phyloP scores from a whole-genome alignment of 1,139 yeast species.

The Nakaseomyces glabratus region DNA sequence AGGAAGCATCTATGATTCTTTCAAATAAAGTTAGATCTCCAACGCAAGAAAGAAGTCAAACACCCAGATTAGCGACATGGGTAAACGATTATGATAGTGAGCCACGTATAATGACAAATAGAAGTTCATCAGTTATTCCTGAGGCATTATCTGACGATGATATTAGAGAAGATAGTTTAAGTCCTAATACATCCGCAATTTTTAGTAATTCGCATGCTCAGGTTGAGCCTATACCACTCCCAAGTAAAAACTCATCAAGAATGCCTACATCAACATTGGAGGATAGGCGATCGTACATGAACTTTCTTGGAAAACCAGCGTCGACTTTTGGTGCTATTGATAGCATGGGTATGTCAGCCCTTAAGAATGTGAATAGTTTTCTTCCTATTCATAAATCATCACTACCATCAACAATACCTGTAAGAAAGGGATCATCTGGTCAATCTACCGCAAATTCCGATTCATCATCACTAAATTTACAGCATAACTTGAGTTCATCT shows the following conservation, averaged over 20 bases:
- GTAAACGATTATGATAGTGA: conserved; percentile 38
- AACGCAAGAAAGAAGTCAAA: too few relatives aligned
- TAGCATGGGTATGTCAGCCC: conserved; percentile 4
- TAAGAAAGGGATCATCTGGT: conserved; percentile 12
- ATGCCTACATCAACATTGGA: conserved; percentile 16
- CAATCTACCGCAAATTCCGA: conserved; percentile 15
- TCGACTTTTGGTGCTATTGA: conserved; percentile 8
- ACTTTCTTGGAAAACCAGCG: conserved; percentile 3
- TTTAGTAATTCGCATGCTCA: conserved; percentile 24
- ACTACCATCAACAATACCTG: conserved; percentile 5
- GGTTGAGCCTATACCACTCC: conserved; percentile 30
- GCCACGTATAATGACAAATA: conserved; percentile 32
- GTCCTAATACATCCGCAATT: conserved; percentile 13
- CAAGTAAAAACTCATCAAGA: conserved; percentile 14
- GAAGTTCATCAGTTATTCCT: neutral
- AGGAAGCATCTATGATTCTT: conserved; percentile 1
- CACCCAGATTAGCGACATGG: conserved; percentile 1
- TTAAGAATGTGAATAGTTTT: neutral
- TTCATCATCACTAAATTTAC: conserved; percentile 16
- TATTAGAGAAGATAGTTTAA: conserved; percentile 6
- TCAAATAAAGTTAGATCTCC: neutral
- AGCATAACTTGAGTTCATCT: conserved; percentile 13
- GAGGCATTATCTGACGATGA: conserved; percentile 2
- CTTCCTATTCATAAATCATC: conserved; percentile 8
- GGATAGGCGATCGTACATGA: conserved; percentile 13